Evolutionary conservation across 2,329 filamentous ascomycete species (phyloP), one percentile per base, ranked within the genome.

Genomic region (Westerdykella ornata): DNA sequence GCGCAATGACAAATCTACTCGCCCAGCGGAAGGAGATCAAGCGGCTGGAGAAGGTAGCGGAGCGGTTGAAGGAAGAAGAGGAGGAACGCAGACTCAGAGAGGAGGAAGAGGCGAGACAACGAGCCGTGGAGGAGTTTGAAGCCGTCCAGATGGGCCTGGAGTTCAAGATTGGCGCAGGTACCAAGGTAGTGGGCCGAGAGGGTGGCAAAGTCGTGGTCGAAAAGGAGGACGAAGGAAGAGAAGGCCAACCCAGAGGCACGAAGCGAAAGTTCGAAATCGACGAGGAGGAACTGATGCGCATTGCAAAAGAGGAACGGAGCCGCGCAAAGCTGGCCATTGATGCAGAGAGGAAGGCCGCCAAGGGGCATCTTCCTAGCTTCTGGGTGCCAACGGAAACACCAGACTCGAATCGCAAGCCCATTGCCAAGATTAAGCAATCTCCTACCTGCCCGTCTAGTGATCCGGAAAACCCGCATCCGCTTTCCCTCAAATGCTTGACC

Each of bases 11-110:
- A 52, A 95, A 97, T 57, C 81, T 98, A n/a, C 74, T 97, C 1
- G 78, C 88, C 1, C 90, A 98, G 67, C 83, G 87, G 53, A 85
- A 89, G 68, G 92, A 97, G 61, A 89, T 94, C 49, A 92, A 88
- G 63, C 79, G 92, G 0, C 61, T 85, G 2, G 85, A 87, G 46
- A 84, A 79, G 52, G 74, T 77, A 16, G 73, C 77, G 15, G 80
- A 82, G 49, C 70, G 75, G 20, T 76, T 79, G 19, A 72, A 75
- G 46, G 73, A 76, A 41, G 84, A 88, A 18, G 71, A 74, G 5
- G 72, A 74, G 4, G 82, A 85, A 45, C 74, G 77, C 3, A 72
- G 73, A 40, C 72, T 72, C 4, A 69, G 76, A 7, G 73, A 79
- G 36, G 80, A 88, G 14, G 81, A 80, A 35, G 84, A 92, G 63